Conservation (phyloP, 768 basidiomycete genomes). For the Mycena sanguinolenta region DNA sequence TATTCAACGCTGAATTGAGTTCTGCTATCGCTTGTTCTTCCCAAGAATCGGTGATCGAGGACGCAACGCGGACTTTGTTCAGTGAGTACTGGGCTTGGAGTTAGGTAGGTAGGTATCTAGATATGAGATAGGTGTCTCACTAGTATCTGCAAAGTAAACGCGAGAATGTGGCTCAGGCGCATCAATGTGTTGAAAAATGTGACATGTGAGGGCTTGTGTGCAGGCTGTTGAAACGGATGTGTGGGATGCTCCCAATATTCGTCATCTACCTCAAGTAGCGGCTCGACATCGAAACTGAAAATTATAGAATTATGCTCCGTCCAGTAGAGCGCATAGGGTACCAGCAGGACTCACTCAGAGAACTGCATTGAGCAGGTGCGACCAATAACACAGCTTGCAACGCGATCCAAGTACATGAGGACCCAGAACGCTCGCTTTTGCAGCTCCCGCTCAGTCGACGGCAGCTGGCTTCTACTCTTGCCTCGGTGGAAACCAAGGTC, state of each 20-base stretch:
- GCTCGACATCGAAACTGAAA: slow-evolving; percentile 70
- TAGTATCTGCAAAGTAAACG: slow-evolving; percentile 63
- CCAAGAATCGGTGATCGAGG: slow-evolving; percentile 51
- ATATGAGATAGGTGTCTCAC: slow-evolving; percentile 41
- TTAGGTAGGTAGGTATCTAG: neutral
- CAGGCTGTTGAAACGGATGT: slow-evolving; percentile 66
- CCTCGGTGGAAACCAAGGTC: slow-evolving; percentile 12
- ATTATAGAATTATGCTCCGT: too few relatives aligned
- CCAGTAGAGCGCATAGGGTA: too few relatives aligned
- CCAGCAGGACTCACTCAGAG: slow-evolving; percentile 60
- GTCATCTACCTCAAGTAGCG: slow-evolving; percentile 77
- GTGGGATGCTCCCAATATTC: slow-evolving; percentile 71
- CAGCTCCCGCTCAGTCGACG: slow-evolving; percentile 65
- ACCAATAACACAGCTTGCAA: slow-evolving; percentile 58
- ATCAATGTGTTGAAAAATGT: slow-evolving; percentile 60
- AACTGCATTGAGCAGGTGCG: slow-evolving; percentile 70
- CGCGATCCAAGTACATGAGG: slow-evolving; percentile 36
- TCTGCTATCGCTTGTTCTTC: slow-evolving; percentile 68
- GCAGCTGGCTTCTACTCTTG: slow-evolving; percentile 14
- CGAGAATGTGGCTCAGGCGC: slow-evolving; percentile 63
- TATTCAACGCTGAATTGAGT: slow-evolving; percentile 72
- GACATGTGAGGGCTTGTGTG: slow-evolving; percentile 58
- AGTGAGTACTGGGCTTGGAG: slow-evolving; percentile 63
- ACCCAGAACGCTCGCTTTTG: slow-evolving; percentile 70
- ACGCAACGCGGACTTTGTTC: slow-evolving; percentile 45